phyloP scores from a whole-genome alignment of 148 eudicot species.

The Gaultheria prostrata region DNA sequence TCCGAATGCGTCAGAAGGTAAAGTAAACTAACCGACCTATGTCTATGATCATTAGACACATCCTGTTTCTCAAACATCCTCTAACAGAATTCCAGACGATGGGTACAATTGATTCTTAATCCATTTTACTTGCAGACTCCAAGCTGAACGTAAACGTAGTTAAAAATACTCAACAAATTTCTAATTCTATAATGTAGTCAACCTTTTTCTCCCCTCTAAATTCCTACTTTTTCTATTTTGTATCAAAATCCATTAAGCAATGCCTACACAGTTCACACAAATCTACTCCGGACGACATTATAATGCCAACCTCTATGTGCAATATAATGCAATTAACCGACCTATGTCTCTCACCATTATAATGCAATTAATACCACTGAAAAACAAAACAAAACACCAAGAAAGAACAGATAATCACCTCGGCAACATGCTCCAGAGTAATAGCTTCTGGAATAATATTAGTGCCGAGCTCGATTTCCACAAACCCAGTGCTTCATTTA shows the following conservation, averaged over 20 bases:
- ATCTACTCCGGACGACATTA: neutral
- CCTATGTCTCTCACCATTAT: neutral
- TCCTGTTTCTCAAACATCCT: neutral
- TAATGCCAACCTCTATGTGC: neutral
- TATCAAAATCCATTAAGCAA: too few species aligned
- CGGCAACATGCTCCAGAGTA: constrained; percentile 82
- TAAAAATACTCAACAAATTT: neutral
- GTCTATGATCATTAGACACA: too few species aligned
- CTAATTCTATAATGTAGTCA: too few species aligned
- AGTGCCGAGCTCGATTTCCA: constrained; percentile 57
- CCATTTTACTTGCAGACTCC: neutral
- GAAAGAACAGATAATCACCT: constrained; percentile 42
- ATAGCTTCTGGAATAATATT: constrained; percentile 80
- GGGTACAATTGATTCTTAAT: neutral
- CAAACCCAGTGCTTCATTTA: constrained; percentile 76
- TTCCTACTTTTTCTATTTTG: neutral
- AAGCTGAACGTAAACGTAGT: neutral
- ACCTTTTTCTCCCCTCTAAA: neutral
- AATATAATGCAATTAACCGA: neutral
- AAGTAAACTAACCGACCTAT: too few species aligned
- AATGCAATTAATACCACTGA: neutral
- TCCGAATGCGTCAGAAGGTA: too few species aligned
- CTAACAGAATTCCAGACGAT: neutral
- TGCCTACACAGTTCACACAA: neutral
- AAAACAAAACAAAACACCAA: neutral